Evolutionary conservation across 2,329 filamentous ascomycete genomes (phyloP).

Genomic region (Aureobasidium sp.): DNA sequence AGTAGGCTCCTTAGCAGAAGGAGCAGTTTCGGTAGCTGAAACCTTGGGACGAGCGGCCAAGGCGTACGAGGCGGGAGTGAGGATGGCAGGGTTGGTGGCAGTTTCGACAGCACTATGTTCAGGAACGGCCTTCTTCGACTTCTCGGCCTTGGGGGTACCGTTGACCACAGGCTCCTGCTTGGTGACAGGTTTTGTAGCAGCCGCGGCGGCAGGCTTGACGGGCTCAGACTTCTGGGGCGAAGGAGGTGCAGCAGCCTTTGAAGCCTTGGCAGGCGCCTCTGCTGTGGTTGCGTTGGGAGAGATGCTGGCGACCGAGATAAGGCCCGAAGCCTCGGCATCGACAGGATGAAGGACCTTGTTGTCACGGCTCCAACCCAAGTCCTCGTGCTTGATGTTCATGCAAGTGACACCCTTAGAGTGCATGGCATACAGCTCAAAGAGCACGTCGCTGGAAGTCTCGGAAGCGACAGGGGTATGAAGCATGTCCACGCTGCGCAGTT

Average conservation of each 20-base stretch:
- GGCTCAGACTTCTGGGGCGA: conserved; percentile 22
- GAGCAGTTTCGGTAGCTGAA: background rate
- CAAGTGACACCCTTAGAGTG: conserved; percentile 96
- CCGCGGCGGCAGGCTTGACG: conserved; percentile 19
- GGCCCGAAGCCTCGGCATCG: conserved; percentile 65
- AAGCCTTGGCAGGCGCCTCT: conserved; percentile 1
- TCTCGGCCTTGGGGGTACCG: conserved; percentile 18
- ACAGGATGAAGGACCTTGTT: conserved; percentile 78
- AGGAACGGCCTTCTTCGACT: conserved; percentile 15
- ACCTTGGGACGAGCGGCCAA: conserved; percentile 29
- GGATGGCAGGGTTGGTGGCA: conserved; percentile 25
- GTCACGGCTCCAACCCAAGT: conserved; percentile 85
- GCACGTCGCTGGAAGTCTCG: conserved; percentile 57
- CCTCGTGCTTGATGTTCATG: conserved; percentile 74
- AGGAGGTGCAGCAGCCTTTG: conserved; percentile 27
- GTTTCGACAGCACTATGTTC: conserved; percentile 1
- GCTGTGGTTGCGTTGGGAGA: conserved; percentile 28
- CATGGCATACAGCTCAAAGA: conserved; percentile 96
- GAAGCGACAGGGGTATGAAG: conserved; percentile 58
- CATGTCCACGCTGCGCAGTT: conserved; percentile 85
- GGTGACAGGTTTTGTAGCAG: conserved; percentile 20
- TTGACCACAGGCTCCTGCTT: conserved; percentile 20
- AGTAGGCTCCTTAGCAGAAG: background rate
- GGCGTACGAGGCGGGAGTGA: conserved; percentile 35
- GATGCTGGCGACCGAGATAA: conserved; percentile 63